A percentile compares a stretch with the other conserved stretches of the same genome.
phyloP scores from a whole-genome alignment of 208 protist genomes.

The Eutreptiella sp. region DNA sequence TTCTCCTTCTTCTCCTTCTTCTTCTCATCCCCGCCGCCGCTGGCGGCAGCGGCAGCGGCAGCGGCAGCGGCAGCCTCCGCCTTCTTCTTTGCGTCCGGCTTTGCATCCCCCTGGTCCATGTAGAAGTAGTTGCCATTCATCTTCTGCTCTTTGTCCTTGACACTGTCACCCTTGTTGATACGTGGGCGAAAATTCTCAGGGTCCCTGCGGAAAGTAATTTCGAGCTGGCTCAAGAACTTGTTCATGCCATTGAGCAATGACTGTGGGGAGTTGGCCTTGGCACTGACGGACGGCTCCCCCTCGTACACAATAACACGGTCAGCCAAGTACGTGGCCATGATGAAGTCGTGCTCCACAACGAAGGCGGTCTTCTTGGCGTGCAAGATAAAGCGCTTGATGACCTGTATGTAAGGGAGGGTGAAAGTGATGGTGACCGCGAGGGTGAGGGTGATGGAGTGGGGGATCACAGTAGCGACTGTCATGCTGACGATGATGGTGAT shows the following conservation, averaged over 20 bases:
- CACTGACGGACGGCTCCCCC: constrained; percentile 88
- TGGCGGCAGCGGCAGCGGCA: too few species aligned
- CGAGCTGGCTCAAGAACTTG: constrained; percentile 92
- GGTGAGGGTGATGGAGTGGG: neutral
- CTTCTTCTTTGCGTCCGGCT: neutral
- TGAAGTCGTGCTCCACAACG: constrained; percentile 99
- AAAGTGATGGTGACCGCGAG: too few species aligned
- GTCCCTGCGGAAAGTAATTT: constrained; percentile 98
- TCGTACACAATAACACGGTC: constrained; percentile 99
- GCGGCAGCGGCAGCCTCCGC: too few species aligned
- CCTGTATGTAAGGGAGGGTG: too few species aligned
- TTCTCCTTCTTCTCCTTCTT: too few species aligned
- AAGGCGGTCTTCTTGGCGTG: constrained; percentile 98
- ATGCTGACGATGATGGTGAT: too few species aligned
- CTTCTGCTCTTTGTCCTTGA: constrained; percentile 98
- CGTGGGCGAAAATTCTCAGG: constrained; percentile 96
- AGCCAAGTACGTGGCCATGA: constrained; percentile 99
- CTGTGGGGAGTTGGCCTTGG: constrained; percentile 79
- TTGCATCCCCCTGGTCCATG: constrained; percentile 50
- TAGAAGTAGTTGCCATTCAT: constrained; percentile 96
- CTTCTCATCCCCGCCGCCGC: too few species aligned
- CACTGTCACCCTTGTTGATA: constrained; percentile 98
- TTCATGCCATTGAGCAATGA: constrained; percentile 88
- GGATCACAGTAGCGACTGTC: too few species aligned
- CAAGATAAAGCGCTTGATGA: constrained; percentile 98